These are phyloP conservation scores for Pichia kudriavzevii DNA, from an alignment of 1,139 yeast genomes.

Conservation along the genomic window DNA sequence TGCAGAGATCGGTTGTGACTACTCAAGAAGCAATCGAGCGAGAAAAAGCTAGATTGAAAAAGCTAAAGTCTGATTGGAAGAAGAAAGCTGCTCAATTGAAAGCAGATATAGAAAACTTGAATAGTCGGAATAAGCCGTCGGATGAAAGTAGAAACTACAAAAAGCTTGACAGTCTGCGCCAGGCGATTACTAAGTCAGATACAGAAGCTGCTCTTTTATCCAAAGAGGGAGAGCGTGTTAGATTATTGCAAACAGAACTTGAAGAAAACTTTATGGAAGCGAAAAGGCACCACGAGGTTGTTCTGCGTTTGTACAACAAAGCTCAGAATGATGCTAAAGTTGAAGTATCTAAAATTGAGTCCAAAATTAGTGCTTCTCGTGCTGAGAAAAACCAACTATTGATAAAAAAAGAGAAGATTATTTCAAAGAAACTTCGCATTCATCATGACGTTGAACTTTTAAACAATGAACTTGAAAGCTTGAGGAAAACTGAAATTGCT, in stretches of 20 bases:
- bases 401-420: slow-evolving; percentile 32
- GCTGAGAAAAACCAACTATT: slow-evolving; percentile 30
- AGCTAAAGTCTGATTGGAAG: slow-evolving; percentile 54
- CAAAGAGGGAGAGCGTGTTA: slow-evolving; percentile 27
- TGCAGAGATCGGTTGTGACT: slow-evolving; percentile 56
- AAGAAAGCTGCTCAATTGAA: slow-evolving; percentile 46
- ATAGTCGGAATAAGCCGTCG: slow-evolving; percentile 39
- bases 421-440: slow-evolving; percentile 26
- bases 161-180: slow-evolving; percentile 36
- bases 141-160: slow-evolving; percentile 40
- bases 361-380: slow-evolving; percentile 24
- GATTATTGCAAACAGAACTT: slow-evolving; percentile 30
- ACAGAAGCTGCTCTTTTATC: slow-evolving; percentile 33
- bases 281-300: slow-evolving; percentile 34
- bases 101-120: slow-evolving; percentile 51
- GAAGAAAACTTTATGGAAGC: slow-evolving; percentile 35
- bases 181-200: slow-evolving; percentile 36
- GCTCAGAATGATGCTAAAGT: slow-evolving; percentile 28
- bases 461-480: slow-evolving; percentile 29
- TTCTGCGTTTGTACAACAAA: slow-evolving; percentile 30
- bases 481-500: slow-evolving; percentile 27
- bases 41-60: slow-evolving; percentile 46
- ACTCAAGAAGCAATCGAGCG: slow-evolving; percentile 49
- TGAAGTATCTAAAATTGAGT: slow-evolving; percentile 20
- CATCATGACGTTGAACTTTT: slow-evolving; percentile 22